Evolutionary conservation across 1,284 basidiomycete genomes (phyloP), one percentile per base, ranked within the genome.

Genomic region (Apiotrichum gracile): DNA sequence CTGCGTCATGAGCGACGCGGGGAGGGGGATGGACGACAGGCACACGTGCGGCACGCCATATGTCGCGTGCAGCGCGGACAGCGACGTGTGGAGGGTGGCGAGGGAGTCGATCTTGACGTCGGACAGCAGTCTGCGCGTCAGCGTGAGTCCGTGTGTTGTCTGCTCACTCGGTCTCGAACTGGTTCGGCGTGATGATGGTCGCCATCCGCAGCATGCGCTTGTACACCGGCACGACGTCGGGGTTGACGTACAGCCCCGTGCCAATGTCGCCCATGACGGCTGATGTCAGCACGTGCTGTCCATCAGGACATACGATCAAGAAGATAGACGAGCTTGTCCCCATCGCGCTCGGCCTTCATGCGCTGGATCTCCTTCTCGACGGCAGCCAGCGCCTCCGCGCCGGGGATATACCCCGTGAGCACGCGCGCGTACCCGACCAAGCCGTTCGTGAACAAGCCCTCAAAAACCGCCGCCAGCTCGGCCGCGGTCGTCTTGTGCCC

Each of bases 131-230:
- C 87, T 91, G 65, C 2, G 19, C 14, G 37, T 37, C 25, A 46
- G 50, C 24, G 13, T 12, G 29, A 39, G 22, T 5, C 25, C 24
- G 33, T 21, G 27, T n/a, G 21, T 5, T 17, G 25, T 26, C 19
- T n/a, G 47, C 86, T 72, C 69, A 93, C 90, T 97, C 92, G 51
- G 88, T 88, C 77, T 99, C 96, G 62, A 94, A 99, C 82, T 93
- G 96, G 70, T 99, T 99, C 0, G 94, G 94, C 0, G 94, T 93
- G 61, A 97, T 94, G 52, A 97, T 86, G 0, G 88, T 90, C 1
- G 93, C 85, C 22, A 86, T 76, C 17, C 82, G 79, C 3, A 99
- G 79, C 75, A 98, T 82, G 19, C 70, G 64, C 48, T 85, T 83
- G 77, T 99, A 98, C 44, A 92, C 82, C 0, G 92, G 91, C 50